Percentiles rank a stretch among this genome's conserved stretches.
phyloP scores from a whole-genome alignment of 2,329 filamentous ascomycete genomes.

The Chaetomium globosum region DNA sequence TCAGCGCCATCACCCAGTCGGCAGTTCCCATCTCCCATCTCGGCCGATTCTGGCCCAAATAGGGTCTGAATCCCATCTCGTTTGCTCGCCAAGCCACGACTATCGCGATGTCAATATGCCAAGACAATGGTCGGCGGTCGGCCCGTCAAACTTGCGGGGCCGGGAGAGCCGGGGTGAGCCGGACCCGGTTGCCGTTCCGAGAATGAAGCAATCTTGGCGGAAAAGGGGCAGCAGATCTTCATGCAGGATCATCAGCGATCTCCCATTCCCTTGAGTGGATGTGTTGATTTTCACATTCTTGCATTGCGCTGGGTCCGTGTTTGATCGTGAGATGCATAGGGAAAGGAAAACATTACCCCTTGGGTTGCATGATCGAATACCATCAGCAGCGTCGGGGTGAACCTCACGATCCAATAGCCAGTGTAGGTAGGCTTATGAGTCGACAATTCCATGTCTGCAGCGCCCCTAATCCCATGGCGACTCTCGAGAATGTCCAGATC shows the following conservation, averaged over 20 bases:
- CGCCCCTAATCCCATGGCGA: background rate
- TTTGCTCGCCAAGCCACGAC: conserved; percentile 29
- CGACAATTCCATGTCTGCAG: background rate
- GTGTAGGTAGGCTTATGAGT: background rate
- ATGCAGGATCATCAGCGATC: background rate
- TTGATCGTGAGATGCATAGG: background rate
- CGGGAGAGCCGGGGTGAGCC: conserved; percentile 9
- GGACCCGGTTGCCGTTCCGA: conserved; percentile 1
- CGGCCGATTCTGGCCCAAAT: background rate
- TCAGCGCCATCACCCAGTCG: conserved; percentile 1
- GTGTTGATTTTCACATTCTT: background rate
- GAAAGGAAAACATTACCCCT: background rate
- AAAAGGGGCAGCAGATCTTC: conserved; percentile 6
- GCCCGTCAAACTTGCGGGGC: conserved; percentile 1
- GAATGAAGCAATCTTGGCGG: background rate
- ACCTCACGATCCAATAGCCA: no score
- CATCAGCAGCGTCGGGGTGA: background rate
- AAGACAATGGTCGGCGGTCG: conserved; percentile 25
- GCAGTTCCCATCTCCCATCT: background rate
- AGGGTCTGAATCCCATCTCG: conserved; percentile 19
- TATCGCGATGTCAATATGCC: conserved; percentile 30
- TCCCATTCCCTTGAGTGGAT: background rate
- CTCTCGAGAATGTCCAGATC: background rate
- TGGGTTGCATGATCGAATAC: background rate
- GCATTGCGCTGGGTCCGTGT: background rate